Base-by-base conservation (phyloP, 768 basidiomycete species). In the Phaffia tasmanica region DNA sequence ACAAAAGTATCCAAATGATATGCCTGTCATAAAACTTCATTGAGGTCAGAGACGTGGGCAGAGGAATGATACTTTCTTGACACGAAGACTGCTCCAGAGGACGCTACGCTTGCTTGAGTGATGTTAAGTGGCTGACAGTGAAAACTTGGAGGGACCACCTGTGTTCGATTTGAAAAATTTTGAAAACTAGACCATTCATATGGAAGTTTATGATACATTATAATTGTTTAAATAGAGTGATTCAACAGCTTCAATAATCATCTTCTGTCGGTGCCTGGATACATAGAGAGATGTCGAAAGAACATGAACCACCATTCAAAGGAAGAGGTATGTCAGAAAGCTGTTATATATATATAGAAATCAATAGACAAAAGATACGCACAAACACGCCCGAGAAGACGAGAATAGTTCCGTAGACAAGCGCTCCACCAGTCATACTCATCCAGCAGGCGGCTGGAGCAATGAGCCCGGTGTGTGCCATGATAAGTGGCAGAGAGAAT, bases 391-490 rank as follows among this genome's bases (percentile, higher is more conserved):
- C 66, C 4, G 46, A 23, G 48, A 67, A 69, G 32, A 63, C 51
- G 15, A 69, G 35, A 29, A 69, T 69, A 14, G 61, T 64, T n/a
- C 67, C 67, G 29, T 69, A 69, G 27, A 69, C 67, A 21, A 63
- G 27, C 2, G 27, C 67, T 18, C 67, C 67, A 9, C 67, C 67
- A 8, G 27, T 21, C 49, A 64, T 50, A 27, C 90, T 91, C 95
- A 99, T 97, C 72, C 82, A 83, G 75, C 88, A 90, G 50, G 95
- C 95, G 19, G 83, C 84, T 3, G 84, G 80, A 68, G 83, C 80
- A 72, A 98, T 95, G 69, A 98, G 81, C 64, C 86, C 85, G 2
- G 95, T 88, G 71, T 98, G 95, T 1, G 91, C 87, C 32, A 98
- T 82, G 46, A 97, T 85, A 60, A 95, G 81, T 0, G 95, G 95